A percentile compares a stretch with the other conserved stretches of the same genome.
These are phyloP conservation scores for Colletotrichum tofieldiae DNA, from an alignment of 2,329 filamentous ascomycete genomes.

Conservation along the genomic window DNA sequence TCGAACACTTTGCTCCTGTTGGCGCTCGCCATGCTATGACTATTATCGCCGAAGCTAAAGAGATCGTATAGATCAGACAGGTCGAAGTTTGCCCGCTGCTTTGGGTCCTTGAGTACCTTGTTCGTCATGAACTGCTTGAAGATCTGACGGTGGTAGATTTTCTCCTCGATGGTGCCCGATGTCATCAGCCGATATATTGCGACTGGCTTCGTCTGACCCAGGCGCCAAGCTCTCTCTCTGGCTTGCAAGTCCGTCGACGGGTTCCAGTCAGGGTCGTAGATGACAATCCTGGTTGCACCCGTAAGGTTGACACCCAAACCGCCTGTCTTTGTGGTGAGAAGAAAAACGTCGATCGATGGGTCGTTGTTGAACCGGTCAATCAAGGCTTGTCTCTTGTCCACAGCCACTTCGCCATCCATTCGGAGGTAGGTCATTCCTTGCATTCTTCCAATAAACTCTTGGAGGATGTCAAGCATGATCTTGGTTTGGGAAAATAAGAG, in stretches of 20 bases:
- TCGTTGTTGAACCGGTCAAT: slow-evolving; percentile 95
- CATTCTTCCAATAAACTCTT: slow-evolving; percentile 81
- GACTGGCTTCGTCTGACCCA: slow-evolving; percentile 95
- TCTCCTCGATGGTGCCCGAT: slow-evolving; percentile 97
- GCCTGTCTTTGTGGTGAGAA: slow-evolving; percentile 95
- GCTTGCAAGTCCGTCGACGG: slow-evolving; percentile 97
- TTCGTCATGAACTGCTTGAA: slow-evolving; percentile 99
- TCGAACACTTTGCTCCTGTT: slow-evolving; percentile 91
- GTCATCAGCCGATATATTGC: slow-evolving; percentile 99
- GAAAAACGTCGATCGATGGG: slow-evolving; percentile 85
- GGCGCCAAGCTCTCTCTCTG: slow-evolving; percentile 93
- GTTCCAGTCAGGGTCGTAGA: slow-evolving; percentile 99
- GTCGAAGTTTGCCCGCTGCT: slow-evolving; percentile 92
- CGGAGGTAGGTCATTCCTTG: slow-evolving; percentile 82
- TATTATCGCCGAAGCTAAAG: slow-evolving; percentile 82
- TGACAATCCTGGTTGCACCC: slow-evolving; percentile 95
- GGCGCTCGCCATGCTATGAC: slow-evolving; percentile 74
- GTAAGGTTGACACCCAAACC: slow-evolving; percentile 95
- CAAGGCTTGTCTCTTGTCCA: slow-evolving; percentile 89
- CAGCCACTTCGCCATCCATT: slow-evolving; percentile 94
- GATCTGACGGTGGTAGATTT: slow-evolving; percentile 98
- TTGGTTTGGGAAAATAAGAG: slow-evolving; percentile 93
- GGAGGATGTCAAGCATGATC: slow-evolving; percentile 95
- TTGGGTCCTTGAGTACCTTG: slow-evolving; percentile 94
- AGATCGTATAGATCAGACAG: slow-evolving; percentile 92